Conservation (phyloP, 192 early-diverging fungal species). For the Gamsiella multidivaricata region DNA sequence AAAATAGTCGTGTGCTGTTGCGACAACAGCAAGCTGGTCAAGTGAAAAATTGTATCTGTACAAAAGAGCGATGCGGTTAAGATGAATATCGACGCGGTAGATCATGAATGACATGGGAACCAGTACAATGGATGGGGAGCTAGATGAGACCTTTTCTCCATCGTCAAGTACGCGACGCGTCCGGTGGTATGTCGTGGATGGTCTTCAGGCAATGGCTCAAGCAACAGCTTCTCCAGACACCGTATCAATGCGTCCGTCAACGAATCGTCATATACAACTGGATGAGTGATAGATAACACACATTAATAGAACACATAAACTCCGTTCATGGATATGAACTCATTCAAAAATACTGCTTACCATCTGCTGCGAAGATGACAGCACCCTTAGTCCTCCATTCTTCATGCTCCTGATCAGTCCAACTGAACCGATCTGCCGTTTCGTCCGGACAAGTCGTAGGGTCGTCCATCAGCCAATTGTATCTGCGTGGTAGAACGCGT, state of each 20-base stretch:
- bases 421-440: conserved; percentile 11
- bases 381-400: conserved; percentile 39
- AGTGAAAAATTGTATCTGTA: conserved; percentile 43
- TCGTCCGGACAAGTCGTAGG: conserved; percentile 5
- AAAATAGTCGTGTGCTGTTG: conserved; percentile 46
- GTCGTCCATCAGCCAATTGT: conserved; percentile 39
- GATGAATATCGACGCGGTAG: neutral
- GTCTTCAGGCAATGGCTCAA: conserved; percentile 16
- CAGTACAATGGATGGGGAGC: neutral
- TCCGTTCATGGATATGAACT: neutral
- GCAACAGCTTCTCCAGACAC: conserved; percentile 28
- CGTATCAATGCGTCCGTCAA: conserved; percentile 33
- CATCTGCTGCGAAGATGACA: conserved; percentile 41
- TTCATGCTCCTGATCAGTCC: conserved; percentile 6
- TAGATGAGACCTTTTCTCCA: conserved; percentile 41
- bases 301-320: neutral
- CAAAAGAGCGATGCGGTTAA: neutral
- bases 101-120: neutral
- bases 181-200: conserved; percentile 26
- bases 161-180: conserved; percentile 31
- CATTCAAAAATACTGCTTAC: conserved; percentile 5
- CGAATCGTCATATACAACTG: conserved; percentile 35
- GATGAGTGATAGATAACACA: neutral
- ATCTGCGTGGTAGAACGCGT: conserved; percentile 1
- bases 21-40: conserved; percentile 36